A percentile compares a stretch with the other conserved stretches of the same genome.
Conservation (phyloP, 441 rosid species). For the Hypseocharis bilobata region DNA sequence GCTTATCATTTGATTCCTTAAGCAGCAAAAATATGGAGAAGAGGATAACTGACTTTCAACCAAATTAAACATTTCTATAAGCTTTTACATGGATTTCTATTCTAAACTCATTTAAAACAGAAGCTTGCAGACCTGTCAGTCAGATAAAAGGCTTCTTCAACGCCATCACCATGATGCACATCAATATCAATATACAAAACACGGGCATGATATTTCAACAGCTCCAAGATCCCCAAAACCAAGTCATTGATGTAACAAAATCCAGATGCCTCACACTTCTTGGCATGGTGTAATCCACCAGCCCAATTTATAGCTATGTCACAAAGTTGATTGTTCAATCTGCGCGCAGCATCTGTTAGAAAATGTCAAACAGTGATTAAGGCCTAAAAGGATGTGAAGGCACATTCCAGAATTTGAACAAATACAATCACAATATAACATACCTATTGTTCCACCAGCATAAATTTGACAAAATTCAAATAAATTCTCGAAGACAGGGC, state of each 20-base stretch:
- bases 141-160: slow-evolving; percentile 95
- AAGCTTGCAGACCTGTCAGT: slow-evolving; percentile 60
- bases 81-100: background rate
- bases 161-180: slow-evolving; percentile 99
- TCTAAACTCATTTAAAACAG: slow-evolving; percentile 14
- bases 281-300: slow-evolving; percentile 95
- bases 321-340: slow-evolving; percentile 80
- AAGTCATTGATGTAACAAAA: slow-evolving; percentile 95
- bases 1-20: background rate
- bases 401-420: slow-evolving; percentile 3
- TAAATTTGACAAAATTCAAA: slow-evolving; percentile 94
- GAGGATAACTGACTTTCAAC: background rate
- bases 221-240: slow-evolving; percentile 87
- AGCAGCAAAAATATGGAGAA: background rate
- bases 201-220: slow-evolving; percentile 79
- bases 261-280: slow-evolving; percentile 93
- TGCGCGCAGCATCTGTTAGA: slow-evolving; percentile 69
- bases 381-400: background rate
- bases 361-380: slow-evolving; percentile 14
- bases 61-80: background rate
- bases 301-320: slow-evolving; percentile 99
- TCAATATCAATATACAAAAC: slow-evolving; percentile 86
- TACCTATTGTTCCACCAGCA: slow-evolving; percentile 97
- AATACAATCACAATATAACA: background rate
- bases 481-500: slow-evolving; percentile 89